Conservation (phyloP, 371 early-diverging fungal species). For the Spraguea lophii region DNA sequence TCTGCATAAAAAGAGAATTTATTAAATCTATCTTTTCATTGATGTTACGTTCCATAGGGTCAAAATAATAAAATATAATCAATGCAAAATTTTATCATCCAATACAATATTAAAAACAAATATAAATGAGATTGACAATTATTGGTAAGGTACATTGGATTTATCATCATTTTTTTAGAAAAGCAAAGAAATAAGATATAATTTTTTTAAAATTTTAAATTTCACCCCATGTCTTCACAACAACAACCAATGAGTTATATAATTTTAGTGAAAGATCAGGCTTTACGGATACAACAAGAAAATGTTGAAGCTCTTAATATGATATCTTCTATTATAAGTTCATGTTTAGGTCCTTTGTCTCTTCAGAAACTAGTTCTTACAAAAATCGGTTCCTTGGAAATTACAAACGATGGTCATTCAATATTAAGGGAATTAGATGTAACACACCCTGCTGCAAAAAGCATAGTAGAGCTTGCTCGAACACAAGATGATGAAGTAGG, state of each 20-base stretch:
- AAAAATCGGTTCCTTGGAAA: constrained; percentile 93
- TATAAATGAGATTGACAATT: too few relatives aligned
- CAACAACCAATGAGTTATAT: background rate
- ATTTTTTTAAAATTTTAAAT: too few relatives aligned
- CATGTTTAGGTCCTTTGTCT: constrained; percentile 90
- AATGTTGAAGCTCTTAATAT: constrained; percentile 45
- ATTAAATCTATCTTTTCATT: constrained; percentile 36
- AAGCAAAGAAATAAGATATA: too few relatives aligned
- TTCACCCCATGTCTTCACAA: too few relatives aligned
- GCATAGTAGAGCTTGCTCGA: constrained; percentile 89
- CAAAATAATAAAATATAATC: too few relatives aligned
- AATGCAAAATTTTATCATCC: too few relatives aligned
- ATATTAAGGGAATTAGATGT: constrained; percentile 97
- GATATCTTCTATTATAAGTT: constrained; percentile 85
- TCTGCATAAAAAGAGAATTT: constrained; percentile 30
- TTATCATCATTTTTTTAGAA: too few relatives aligned
- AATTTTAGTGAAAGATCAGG: constrained; percentile 27
- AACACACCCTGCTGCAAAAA: constrained; percentile 94
- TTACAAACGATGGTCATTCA: constrained; percentile 98
- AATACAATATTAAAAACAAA: too few relatives aligned
- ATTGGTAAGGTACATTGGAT: too few relatives aligned
- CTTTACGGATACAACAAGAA: constrained; percentile 22
- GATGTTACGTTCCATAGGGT: too few relatives aligned
- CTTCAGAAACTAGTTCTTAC: constrained; percentile 99
- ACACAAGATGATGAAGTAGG: constrained; percentile 99